Conservation (phyloP, 179 eudicot genomes). For the Spergularia azorica region DNA sequence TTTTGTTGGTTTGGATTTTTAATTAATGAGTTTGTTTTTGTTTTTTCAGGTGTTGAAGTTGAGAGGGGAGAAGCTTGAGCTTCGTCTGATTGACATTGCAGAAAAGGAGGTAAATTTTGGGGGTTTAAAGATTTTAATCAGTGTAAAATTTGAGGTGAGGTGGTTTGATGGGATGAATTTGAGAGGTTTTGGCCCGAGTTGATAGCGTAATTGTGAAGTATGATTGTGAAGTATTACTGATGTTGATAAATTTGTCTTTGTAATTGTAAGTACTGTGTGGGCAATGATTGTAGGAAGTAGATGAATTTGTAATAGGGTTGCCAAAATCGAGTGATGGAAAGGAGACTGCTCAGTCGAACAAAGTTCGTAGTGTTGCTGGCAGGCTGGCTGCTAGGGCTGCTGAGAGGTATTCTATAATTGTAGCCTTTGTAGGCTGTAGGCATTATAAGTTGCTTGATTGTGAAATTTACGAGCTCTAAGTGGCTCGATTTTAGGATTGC, state of each 20-base stretch:
- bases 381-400: slow-evolving; percentile 87
- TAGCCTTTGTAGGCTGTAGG: background rate
- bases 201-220: background rate
- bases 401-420: slow-evolving; percentile 48
- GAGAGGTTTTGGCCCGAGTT: background rate
- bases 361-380: slow-evolving; percentile 88
- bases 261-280: background rate
- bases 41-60: slow-evolving; percentile 58
- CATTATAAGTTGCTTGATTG: background rate
- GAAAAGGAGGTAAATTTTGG: slow-evolving; percentile 48
- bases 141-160: background rate
- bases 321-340: slow-evolving; percentile 73
- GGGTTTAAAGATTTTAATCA: background rate
- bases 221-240: no score
- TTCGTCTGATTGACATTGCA: slow-evolving; percentile 67
- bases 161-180: background rate
- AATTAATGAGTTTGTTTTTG: slow-evolving; percentile 1
- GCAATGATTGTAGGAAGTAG: slow-evolving; percentile 63
- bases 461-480: background rate
- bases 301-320: slow-evolving; percentile 86
- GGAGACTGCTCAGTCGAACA: slow-evolving; percentile 85
- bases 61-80: slow-evolving; percentile 82
- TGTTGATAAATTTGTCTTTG: background rate
- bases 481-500: background rate
- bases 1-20: background rate